These are phyloP conservation scores for Peronosclerospora sorghi DNA, from an alignment of 352 stramenopile species.

Conservation along the genomic window DNA sequence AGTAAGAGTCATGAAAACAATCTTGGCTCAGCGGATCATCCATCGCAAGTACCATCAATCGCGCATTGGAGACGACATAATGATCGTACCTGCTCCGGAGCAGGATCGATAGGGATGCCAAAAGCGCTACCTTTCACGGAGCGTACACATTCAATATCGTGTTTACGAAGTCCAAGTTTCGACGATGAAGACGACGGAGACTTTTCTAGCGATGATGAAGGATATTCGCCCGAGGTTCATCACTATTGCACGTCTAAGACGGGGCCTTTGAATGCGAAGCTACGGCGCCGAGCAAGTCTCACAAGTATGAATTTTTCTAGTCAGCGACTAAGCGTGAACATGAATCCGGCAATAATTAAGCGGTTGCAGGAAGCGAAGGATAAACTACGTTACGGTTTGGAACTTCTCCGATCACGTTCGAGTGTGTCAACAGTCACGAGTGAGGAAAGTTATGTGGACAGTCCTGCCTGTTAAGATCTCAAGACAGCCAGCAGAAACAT, in stretches of 20 bases:
- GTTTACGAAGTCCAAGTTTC: slow-evolving; percentile 12
- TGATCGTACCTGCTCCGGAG: slow-evolving; percentile 29
- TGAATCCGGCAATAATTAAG: slow-evolving; percentile 21
- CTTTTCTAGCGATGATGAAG: slow-evolving; percentile 55
- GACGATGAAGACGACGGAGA: slow-evolving; percentile 30
- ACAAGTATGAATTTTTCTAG: slow-evolving; percentile 19
- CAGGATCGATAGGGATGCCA: slow-evolving; percentile 17
- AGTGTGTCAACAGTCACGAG: slow-evolving; percentile 30
- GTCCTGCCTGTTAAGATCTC: slow-evolving; percentile 11
- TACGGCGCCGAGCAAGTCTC: slow-evolving; percentile 20
- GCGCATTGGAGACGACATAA: slow-evolving; percentile 24
- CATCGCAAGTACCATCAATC: slow-evolving; percentile 11
- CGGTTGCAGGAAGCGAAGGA: slow-evolving; percentile 18
- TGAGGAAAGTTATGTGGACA: slow-evolving; percentile 38
- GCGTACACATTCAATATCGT: slow-evolving; percentile 22
- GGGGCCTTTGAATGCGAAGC: slow-evolving; percentile 7
- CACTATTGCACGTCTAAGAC: slow-evolving; percentile 6
- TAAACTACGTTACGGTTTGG: slow-evolving; percentile 23
- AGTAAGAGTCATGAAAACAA: slow-evolving; percentile 7
- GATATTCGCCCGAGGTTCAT: slow-evolving; percentile 25
- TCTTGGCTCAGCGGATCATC: slow-evolving; percentile 1
- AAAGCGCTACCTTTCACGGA: slow-evolving; percentile 20
- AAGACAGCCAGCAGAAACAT: slow-evolving; percentile 11
- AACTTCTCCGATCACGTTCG: slow-evolving; percentile 38
- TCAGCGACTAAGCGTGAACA: slow-evolving; percentile 22